Conservation (phyloP, 306 rosid species). For the Pueraria montana region DNA sequence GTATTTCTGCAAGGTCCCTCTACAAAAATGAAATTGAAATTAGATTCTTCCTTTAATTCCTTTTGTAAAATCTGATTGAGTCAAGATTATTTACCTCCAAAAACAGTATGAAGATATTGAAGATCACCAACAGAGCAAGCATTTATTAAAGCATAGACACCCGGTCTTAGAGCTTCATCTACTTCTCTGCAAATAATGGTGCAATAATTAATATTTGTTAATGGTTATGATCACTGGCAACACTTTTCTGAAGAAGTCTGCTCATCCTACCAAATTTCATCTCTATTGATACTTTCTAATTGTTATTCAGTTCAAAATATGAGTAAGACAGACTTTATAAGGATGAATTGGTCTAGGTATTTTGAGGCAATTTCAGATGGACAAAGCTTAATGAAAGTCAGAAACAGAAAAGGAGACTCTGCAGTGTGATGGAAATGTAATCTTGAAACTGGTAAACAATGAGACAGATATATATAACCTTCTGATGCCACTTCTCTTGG, state of each 20-base stretch:
- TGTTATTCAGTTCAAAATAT: constrained; percentile 24
- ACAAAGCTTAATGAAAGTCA: constrained; percentile 20
- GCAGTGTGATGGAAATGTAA: constrained; percentile 28
- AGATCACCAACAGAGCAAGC: constrained; percentile 85
- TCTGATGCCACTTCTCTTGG: constrained; percentile 76
- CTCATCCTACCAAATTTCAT: constrained; percentile 30
- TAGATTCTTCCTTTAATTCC: constrained; percentile 23
- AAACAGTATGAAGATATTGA: constrained; percentile 90
- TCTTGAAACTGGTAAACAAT: constrained; percentile 27
- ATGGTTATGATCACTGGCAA: constrained; percentile 34
- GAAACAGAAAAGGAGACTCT: constrained; percentile 32
- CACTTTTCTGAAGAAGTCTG: constrained; percentile 14
- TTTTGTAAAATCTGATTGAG: constrained; percentile 25
- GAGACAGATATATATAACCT: constrained; percentile 61
- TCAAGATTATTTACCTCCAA: constrained; percentile 75
- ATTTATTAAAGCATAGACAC: constrained; percentile 82
- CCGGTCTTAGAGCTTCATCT: constrained; percentile 88
- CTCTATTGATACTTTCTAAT: constrained; percentile 19
- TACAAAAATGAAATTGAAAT: constrained; percentile 52
- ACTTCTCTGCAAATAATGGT: constrained; percentile 75
- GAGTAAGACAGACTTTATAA: constrained; percentile 8
- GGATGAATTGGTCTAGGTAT: neutral
- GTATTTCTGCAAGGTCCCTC: constrained; percentile 99
- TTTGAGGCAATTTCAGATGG: constrained; percentile 7
- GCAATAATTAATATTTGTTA: constrained; percentile 38